Evolutionary conservation across 2,329 filamentous ascomycete genomes (phyloP), one percentile per base, ranked within the genome.

Genomic region (Plectosphaerella cucumerina): DNA sequence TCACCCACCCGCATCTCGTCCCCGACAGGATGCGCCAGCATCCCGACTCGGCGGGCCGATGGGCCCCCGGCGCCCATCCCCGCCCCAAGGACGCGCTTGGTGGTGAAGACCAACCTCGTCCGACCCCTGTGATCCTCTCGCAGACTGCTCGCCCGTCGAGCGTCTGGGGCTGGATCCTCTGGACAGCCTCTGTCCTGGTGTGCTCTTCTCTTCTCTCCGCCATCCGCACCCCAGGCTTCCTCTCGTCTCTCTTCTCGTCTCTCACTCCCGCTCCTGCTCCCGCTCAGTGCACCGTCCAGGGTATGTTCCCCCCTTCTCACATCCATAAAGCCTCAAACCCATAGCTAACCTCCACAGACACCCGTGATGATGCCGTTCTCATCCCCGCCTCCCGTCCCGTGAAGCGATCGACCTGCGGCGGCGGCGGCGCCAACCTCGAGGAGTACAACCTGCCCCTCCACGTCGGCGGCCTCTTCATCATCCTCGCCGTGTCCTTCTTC

Each of bases 381-480:
- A 22, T 50, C 20, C 46, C 48, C 34, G 50, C 48, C 46, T 44
- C 42, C 34, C 54, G 45, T 33, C 23, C 34, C 33, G 41, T 42
- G 42, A 49, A 44, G 22, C 53, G 55, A 26, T 53, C 53, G 15
- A 56, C 55, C 34, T 68, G 65, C 49, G 59, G 53, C 26, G 48
- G 54, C 23, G 63, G 61, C 26, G 66, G 65, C 26, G 62, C 64
- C 53, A 52, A 60, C 49, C 59, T 62, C 31, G 59, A 59, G 47
- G 61, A 67, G 1, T 85, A 85, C 68, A 80, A 85, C 61, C 74
- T 73, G 14, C 69, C 78, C 11, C 69, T 82, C 17, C 82, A 85
- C 62, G 78, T 82, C 48, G 75, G 76, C 52, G 82, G 81, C 22
- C 65, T 86, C 22, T 64, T 77, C 64, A 73, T 77, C 62, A 71